Percentiles rank a stretch among this genome's conserved stretches.
Conservation (phyloP, 2,329 filamentous ascomycete genomes). For the Lizonia empirigonia region DNA sequence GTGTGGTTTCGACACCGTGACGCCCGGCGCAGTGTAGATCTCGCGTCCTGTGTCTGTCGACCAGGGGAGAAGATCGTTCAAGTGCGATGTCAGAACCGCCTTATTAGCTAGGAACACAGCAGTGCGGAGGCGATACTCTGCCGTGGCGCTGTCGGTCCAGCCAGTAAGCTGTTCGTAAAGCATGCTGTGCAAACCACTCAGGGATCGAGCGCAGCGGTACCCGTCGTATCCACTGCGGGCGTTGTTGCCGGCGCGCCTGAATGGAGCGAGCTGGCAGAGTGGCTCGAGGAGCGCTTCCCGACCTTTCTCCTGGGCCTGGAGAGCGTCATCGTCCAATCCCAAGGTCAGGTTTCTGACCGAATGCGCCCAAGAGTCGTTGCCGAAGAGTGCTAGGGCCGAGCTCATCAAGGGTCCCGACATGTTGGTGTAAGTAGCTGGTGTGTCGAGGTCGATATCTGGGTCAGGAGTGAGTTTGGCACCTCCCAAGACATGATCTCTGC, state of each 20-base stretch:
- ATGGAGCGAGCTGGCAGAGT: not conserved
- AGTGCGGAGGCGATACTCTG: not conserved
- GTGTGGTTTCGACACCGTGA: not conserved
- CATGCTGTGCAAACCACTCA: too few species aligned
- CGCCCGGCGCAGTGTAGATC: constrained; percentile 2
- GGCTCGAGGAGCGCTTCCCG: not conserved
- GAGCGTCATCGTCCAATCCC: not conserved
- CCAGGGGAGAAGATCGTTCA: not conserved
- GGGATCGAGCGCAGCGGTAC: too few species aligned
- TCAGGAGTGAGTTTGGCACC: not conserved
- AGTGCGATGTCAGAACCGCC: not conserved
- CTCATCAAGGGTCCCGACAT: constrained; percentile 4
- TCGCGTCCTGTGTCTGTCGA: not conserved
- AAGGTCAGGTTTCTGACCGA: not conserved
- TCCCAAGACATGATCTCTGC: not conserved
- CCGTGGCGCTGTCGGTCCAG: not conserved
- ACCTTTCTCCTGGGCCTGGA: not conserved
- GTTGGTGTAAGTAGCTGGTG: not conserved
- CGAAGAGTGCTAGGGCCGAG: constrained; percentile 3
- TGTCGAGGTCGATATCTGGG: not conserved
- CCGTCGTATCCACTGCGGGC: too few species aligned
- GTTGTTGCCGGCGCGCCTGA: not conserved
- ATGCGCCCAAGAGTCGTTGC: not conserved
- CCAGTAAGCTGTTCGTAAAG: not conserved
- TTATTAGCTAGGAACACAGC: not conserved